Evolutionary conservation across 257 asterid genomes (phyloP), one percentile per base, ranked within the genome.

Genomic region (Haberlea rhodopensis): DNA sequence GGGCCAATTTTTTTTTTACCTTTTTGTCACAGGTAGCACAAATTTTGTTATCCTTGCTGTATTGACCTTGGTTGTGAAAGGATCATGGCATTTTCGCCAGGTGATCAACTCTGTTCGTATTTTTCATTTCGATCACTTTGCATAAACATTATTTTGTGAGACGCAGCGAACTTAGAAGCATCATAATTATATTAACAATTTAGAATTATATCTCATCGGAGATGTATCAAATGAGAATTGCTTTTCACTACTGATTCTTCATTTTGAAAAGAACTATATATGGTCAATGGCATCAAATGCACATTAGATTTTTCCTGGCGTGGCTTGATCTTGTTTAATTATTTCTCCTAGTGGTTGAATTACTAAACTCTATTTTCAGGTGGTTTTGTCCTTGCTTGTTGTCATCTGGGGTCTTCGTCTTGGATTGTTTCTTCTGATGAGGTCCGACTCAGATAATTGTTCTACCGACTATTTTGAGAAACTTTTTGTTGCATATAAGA

Each of bases 61-160:
- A 60, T 75, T 87, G 78, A 90, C 97, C 34, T 79, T 94, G 90
- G 80, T 79, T 53, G 71, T 89, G 24, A 89, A 92, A 69, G 96
- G 95, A 75, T 75, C 96, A 75, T 94, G 96, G 95, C 71, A 94
- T 76, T 79, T 81, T 61, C 89, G 99, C 53, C 99, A 94, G 90
- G 99, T 94, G 70, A 77, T 63, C 71, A 34, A 18, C 69, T 68
- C 61, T 60, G 27, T 56, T 25, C 29, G 18, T 67, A 57, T 34
- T 59, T 63, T 45, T 71, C 58, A 21, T 70, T 74, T 45, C 9
- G 6, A 20, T 56, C 69, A 63, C 7, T 69, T 52, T 26, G 31
- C 25, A 3, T 25, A 48, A 26, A 18, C 58, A 21, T 48, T 24
- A 15, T 63, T 53, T 55, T 25, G 20, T 21, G 23, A 21, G 37